Conservation (phyloP, 2,329 filamentous ascomycete species). For the Alternaria brassicae region DNA sequence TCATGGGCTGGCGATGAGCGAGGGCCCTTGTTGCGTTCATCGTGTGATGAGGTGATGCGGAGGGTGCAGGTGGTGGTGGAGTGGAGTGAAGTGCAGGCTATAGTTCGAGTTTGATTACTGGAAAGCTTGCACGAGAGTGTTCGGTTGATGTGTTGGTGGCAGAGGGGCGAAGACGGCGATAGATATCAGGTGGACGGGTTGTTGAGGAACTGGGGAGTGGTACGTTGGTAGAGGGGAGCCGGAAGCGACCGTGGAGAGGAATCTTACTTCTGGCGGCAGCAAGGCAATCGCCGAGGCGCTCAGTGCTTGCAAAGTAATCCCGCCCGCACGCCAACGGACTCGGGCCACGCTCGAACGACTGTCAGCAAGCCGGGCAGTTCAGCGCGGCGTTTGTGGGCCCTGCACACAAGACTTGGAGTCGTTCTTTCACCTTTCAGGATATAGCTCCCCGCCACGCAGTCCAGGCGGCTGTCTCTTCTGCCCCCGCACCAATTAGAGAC, state of each 20-base stretch:
- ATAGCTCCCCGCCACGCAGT: slow-evolving; percentile 28
- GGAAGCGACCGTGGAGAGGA: slow-evolving; percentile 30
- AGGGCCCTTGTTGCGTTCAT: slow-evolving; percentile 58
- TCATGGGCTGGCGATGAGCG: slow-evolving; percentile 59
- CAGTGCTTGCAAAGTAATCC: slow-evolving; percentile 6
- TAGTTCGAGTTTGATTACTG: background rate
- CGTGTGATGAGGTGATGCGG: slow-evolving; percentile 20
- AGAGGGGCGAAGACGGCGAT: background rate
- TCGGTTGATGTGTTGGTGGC: background rate
- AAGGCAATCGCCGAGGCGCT: slow-evolving; percentile 28
- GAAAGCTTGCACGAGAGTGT: background rate
- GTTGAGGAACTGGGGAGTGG: slow-evolving; percentile 9
- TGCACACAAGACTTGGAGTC: slow-evolving; percentile 24
- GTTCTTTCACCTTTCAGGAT: slow-evolving; percentile 26
- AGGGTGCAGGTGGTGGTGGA: background rate
- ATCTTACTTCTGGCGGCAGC: slow-evolving; percentile 27
- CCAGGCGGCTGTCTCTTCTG: slow-evolving; percentile 19
- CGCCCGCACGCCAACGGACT: slow-evolving; percentile 13
- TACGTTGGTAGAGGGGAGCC: slow-evolving; percentile 16
- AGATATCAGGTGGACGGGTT: background rate
- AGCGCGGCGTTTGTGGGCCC: slow-evolving; percentile 18
- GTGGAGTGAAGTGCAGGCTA: background rate
- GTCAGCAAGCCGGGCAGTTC: slow-evolving; percentile 14
- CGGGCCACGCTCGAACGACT: slow-evolving; percentile 36
- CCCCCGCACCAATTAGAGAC: slow-evolving; percentile 32